Conservation (phyloP, 2,329 filamentous ascomycete species). For the Pezicula rhizophila region DNA sequence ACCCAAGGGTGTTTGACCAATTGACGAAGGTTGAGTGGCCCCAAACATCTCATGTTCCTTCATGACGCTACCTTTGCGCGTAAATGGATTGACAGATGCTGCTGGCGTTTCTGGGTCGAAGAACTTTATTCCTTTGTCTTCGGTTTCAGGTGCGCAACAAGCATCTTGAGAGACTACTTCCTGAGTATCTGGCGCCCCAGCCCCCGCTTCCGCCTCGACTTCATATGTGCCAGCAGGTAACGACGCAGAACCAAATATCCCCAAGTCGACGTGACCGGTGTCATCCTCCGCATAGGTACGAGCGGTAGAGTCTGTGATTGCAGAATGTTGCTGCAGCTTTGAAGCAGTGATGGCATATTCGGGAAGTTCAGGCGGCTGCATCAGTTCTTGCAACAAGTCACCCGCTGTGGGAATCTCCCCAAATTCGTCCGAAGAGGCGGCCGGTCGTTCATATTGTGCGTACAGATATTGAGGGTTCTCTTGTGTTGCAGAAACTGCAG, state of each 20-base stretch:
- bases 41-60: slow-evolving; percentile 23
- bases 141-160: slow-evolving; percentile 7
- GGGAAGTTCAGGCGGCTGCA: neutral
- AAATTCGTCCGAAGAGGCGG: slow-evolving; percentile 1
- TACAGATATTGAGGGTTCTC: slow-evolving; percentile 23
- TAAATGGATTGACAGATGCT: slow-evolving; percentile 24
- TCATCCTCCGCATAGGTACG: slow-evolving; percentile 23
- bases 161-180: slow-evolving; percentile 17
- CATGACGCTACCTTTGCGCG: slow-evolving; percentile 22
- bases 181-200: slow-evolving; percentile 3
- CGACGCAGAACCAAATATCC: slow-evolving; percentile 2
- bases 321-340: slow-evolving; percentile 8
- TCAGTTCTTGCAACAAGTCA: neutral
- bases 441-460: slow-evolving; percentile 12
- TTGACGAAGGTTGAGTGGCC: slow-evolving; percentile 25
- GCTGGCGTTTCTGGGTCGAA: slow-evolving; percentile 25
- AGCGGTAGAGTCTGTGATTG: slow-evolving; percentile 19
- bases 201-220: slow-evolving; percentile 1
- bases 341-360: slow-evolving; percentile 1
- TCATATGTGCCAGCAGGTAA: neutral
- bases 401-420: neutral
- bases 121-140: neutral
- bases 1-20: slow-evolving; percentile 13
- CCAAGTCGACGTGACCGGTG: slow-evolving; percentile 19
- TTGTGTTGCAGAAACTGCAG: slow-evolving; percentile 25